These are phyloP conservation scores for Lolium perenne DNA, from an alignment of 176 grass and related monocot genomes.

Conservation along the genomic window DNA sequence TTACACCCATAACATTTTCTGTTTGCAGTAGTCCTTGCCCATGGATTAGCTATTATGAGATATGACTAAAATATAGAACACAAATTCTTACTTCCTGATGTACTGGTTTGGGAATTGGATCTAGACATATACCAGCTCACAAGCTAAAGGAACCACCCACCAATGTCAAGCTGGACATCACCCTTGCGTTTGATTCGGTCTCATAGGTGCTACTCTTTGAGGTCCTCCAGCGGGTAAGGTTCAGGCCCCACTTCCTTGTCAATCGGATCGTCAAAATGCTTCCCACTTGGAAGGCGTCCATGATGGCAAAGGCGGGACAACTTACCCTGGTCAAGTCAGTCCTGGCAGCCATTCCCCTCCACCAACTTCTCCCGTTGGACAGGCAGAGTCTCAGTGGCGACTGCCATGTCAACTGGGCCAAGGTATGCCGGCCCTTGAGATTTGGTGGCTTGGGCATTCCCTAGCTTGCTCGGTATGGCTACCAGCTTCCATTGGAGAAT, in stretches of 20 bases:
- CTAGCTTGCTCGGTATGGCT: not conserved
- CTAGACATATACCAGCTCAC: conserved; percentile 2
- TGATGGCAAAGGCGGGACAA: not conserved
- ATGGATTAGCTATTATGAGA: conserved; percentile 16
- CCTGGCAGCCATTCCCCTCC: not conserved
- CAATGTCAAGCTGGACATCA: not conserved
- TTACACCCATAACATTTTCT: conserved; percentile 3
- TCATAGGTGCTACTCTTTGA: not conserved
- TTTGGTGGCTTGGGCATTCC: not conserved
- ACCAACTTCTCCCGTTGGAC: not conserved
- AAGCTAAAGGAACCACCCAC: not conserved
- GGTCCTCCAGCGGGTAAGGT: not conserved
- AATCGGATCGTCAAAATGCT: not conserved
- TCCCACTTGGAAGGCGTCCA: not conserved
- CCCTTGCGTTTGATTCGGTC: not conserved
- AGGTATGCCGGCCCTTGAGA: not conserved
- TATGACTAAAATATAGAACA: not conserved
- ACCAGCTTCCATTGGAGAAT: not conserved
- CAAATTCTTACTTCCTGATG: conserved; percentile 7
- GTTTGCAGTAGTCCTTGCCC: conserved; percentile 2
- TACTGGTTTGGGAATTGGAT: conserved; percentile 2
- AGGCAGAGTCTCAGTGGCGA: not conserved
- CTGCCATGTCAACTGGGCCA: not conserved
- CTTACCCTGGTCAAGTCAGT: not conserved
- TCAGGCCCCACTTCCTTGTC: not conserved